Evolutionary conservation across 1,284 basidiomycete genomes (phyloP).

Genomic region (Puccinia coronata): DNA sequence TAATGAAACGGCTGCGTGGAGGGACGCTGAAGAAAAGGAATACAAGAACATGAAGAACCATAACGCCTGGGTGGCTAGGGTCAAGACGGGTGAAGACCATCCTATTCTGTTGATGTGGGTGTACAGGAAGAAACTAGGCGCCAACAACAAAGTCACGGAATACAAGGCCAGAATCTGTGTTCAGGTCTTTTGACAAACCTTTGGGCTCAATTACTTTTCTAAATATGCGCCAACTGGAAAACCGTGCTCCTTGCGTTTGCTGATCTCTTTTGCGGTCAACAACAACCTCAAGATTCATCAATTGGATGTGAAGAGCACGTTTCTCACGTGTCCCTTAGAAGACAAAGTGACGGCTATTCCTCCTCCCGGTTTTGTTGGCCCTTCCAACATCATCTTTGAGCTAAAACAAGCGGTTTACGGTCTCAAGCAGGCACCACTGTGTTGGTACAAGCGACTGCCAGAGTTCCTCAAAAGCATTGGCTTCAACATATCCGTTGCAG

Average conservation of each 20-base stretch:
- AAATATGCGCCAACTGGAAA: not conserved
- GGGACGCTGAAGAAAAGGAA: not conserved
- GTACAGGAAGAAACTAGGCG: not conserved
- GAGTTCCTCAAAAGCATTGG: not conserved
- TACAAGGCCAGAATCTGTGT: no score
- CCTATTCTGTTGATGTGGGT: not conserved
- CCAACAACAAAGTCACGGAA: not conserved
- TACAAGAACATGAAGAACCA: not conserved
- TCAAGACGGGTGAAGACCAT: not conserved
- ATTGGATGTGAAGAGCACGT: not conserved
- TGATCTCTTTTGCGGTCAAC: not conserved
- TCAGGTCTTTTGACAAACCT: not conserved
- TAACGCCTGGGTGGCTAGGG: not conserved
- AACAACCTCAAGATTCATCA: slow-evolving; percentile 1
- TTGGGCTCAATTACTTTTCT: not conserved
- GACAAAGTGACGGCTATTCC: not conserved
- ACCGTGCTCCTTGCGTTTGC: not conserved
- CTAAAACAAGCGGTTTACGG: not conserved
- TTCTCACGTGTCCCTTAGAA: not conserved
- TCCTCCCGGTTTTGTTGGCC: not conserved
- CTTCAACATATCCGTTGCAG: not conserved
- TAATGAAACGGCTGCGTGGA: no score
- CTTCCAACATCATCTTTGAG: not conserved
- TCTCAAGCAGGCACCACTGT: no score
- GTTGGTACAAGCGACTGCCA: no score